Evolutionary conservation across 1,284 basidiomycete species (phyloP).

Genomic region (Sporisorium graminicola): DNA sequence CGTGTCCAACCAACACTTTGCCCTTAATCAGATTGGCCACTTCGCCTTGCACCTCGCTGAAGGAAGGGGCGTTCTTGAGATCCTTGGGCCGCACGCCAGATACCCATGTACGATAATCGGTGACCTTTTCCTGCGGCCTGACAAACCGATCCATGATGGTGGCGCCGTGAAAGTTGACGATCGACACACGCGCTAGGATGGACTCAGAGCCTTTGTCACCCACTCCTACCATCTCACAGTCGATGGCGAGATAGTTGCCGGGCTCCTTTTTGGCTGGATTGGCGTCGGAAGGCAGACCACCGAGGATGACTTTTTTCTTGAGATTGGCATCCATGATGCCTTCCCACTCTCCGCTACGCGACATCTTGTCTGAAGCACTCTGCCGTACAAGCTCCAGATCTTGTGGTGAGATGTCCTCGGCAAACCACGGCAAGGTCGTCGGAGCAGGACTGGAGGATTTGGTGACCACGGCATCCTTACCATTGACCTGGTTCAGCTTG

Average conservation of each 20-base stretch:
- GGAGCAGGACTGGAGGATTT: constrained; percentile 31
- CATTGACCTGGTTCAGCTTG: neutral
- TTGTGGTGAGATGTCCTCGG: constrained; percentile 63
- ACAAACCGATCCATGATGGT: constrained; percentile 88
- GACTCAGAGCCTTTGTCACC: constrained; percentile 84
- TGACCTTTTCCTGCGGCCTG: constrained; percentile 85
- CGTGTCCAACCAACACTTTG: constrained; percentile 90
- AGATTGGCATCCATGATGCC: constrained; percentile 49
- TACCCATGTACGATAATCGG: constrained; percentile 92
- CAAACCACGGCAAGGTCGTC: constrained; percentile 59
- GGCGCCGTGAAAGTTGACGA: constrained; percentile 90
- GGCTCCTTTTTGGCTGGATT: constrained; percentile 69
- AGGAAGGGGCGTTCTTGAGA: constrained; percentile 79
- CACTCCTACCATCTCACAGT: constrained; percentile 98
- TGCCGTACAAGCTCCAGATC: constrained; percentile 59
- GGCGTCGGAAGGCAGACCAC: constrained; percentile 40
- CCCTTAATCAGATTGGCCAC: constrained; percentile 85
- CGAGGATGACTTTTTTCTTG: constrained; percentile 57
- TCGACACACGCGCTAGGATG: constrained; percentile 86
- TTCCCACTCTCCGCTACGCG: constrained; percentile 53
- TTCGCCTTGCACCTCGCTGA: constrained; percentile 82
- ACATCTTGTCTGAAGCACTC: constrained; percentile 33
- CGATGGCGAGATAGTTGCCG: constrained; percentile 84
- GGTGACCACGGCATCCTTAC: constrained; percentile 10
- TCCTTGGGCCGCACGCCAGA: constrained; percentile 86